A percentile compares a stretch with the other conserved stretches of the same genome.
Conservation (phyloP, 2,329 filamentous ascomycete genomes). For the Xylaria sp. region DNA sequence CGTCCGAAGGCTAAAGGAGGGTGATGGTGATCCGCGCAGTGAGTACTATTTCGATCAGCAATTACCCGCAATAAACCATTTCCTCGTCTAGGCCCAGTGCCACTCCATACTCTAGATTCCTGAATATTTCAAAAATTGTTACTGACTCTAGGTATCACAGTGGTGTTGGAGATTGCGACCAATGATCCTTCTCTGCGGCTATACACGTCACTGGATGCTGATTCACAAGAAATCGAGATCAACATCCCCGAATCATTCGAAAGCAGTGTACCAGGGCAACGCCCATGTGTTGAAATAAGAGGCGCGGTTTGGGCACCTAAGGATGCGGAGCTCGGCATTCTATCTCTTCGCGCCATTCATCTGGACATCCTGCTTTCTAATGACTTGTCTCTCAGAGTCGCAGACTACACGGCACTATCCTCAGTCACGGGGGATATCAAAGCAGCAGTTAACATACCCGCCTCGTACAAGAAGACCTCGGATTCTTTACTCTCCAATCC, state of each 20-base stretch:
- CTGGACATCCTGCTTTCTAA: conserved; percentile 49
- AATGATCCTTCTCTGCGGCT: conserved; percentile 51
- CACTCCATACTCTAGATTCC: neutral
- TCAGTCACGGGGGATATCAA: conserved; percentile 49
- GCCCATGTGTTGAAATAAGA: conserved; percentile 55
- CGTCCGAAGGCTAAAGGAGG: conserved; percentile 46
- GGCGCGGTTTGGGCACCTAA: conserved; percentile 55
- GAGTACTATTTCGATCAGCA: neutral
- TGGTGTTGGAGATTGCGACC: conserved; percentile 52
- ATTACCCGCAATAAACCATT: neutral
- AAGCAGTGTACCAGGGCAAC: conserved; percentile 33
- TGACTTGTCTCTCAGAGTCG: conserved; percentile 44
- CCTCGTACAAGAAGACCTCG: conserved; percentile 28
- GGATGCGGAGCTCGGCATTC: conserved; percentile 44
- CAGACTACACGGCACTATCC: conserved; percentile 43
- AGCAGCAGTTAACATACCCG: conserved; percentile 41
- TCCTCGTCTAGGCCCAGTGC: neutral
- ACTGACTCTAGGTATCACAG: conserved; percentile 7
- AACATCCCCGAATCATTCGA: conserved; percentile 45
- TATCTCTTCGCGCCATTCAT: conserved; percentile 44
- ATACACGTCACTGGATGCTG: conserved; percentile 42
- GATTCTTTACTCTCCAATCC: neutral
- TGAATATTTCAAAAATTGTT: neutral
- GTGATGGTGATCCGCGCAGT: conserved; percentile 40
- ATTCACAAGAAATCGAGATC: conserved; percentile 48